Evolutionary conservation across 106 monocot genomes (phyloP).

Genomic region (Apostasia shenzhenica): DNA sequence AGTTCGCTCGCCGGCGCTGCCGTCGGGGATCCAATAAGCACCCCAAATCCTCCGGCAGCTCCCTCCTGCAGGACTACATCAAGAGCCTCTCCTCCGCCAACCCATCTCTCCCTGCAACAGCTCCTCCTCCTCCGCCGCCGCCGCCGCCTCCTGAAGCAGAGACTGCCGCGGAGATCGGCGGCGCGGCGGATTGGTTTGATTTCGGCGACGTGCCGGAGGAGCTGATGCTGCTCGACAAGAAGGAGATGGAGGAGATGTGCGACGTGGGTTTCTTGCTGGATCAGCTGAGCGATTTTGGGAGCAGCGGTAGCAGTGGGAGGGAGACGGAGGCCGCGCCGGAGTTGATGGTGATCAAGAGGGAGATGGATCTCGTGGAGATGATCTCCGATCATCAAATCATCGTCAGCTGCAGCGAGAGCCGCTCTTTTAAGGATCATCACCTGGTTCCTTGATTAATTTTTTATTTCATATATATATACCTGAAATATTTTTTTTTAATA

Average conservation of each 20-base stretch:
- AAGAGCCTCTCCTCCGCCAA: conserved; percentile 29
- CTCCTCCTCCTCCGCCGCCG: neutral
- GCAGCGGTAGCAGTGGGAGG: neutral
- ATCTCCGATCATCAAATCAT: neutral
- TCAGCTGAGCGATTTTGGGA: neutral
- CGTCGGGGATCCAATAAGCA: conserved; percentile 6
- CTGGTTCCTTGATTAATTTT: too few relatives aligned
- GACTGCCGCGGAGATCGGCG: neutral
- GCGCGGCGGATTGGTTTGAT: neutral
- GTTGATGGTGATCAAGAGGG: conserved; percentile 2
- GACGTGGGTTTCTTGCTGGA: neutral
- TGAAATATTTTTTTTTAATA: too few relatives aligned
- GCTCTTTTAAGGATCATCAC: neutral
- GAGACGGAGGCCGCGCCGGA: too few relatives aligned
- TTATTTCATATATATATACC: too few relatives aligned
- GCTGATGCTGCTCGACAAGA: neutral
- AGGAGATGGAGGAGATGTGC: conserved; percentile 2
- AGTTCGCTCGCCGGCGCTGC: conserved; percentile 36
- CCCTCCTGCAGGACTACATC: conserved; percentile 73
- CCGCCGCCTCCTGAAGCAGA: neutral
- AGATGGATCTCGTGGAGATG: conserved; percentile 18
- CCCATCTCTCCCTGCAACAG: neutral
- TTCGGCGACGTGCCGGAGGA: neutral
- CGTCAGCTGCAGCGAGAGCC: neutral
- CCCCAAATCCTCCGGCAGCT: conserved; percentile 25